phyloP scores from a whole-genome alignment of 345 rosid genomes.

The Dipteronia dyeriana region DNA sequence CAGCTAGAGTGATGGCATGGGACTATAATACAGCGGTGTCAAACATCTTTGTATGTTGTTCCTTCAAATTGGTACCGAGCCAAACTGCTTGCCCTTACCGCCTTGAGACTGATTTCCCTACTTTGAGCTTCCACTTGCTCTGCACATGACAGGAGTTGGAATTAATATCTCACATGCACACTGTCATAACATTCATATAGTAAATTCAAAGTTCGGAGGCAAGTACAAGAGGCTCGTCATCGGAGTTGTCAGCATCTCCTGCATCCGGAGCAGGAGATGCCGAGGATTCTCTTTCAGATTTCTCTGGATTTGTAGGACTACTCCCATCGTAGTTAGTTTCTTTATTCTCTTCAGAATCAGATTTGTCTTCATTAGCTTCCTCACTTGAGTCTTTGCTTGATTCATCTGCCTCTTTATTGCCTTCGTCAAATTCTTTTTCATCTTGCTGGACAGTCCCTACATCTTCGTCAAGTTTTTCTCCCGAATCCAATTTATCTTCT shows the following conservation, averaged over 20 bases:
- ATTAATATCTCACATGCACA: constrained; percentile 9
- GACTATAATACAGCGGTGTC: constrained; percentile 12
- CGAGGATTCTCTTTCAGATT: constrained; percentile 22
- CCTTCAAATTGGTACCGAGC: not conserved
- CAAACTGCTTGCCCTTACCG: constrained; percentile 32
- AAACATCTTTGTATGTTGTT: constrained; percentile 18
- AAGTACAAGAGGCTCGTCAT: constrained; percentile 91
- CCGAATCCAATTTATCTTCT: constrained; percentile 51
- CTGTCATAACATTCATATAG: not conserved
- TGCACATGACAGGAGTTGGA: constrained; percentile 40
- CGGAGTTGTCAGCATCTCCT: constrained; percentile 61
- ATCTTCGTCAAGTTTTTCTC: constrained; percentile 36
- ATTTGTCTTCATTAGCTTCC: constrained; percentile 39
- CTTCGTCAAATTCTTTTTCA: constrained; percentile 33
- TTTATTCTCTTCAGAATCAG: constrained; percentile 46
- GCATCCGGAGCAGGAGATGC: constrained; percentile 17
- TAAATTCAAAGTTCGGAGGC: constrained; percentile 20
- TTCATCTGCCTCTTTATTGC: constrained; percentile 43
- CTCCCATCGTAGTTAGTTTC: constrained; percentile 34
- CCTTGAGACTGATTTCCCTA: constrained; percentile 48
- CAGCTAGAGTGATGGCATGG: constrained; percentile 10
- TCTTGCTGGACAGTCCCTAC: constrained; percentile 31
- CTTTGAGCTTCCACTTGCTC: constrained; percentile 78
- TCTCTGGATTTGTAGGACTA: constrained; percentile 27
- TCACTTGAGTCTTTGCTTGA: constrained; percentile 38